Base-by-base conservation (phyloP, 2,329 filamentous ascomycete species). In the Ilyonectria sp. region DNA sequence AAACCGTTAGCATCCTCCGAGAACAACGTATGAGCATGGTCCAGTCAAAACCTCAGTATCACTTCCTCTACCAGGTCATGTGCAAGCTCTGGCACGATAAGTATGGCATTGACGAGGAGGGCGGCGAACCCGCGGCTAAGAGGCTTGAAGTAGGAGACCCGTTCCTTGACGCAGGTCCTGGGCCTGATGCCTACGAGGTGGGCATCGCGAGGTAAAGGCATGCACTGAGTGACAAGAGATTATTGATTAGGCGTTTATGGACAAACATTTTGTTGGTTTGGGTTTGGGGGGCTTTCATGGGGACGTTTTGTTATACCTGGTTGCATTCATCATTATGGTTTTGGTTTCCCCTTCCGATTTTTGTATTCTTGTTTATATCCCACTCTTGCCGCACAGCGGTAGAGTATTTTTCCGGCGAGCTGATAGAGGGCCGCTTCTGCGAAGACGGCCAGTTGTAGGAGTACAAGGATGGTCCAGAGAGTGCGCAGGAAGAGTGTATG, bases 11-110 rank as follows among this genome's bases (percentile, higher is more conserved):
- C 74, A 82, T 84, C 67, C 86, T 99, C 62, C 89, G 96, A 50
- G 90, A 95, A 79, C 96, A 99, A 84, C 89, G 96, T 19, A 93
- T 94, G 84, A 93, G 92, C 82, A 99, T 99, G 96, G 96, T 99
- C 6, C 96, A 98, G 82, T 92, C 93, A 52, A 93, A 95, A 74
- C 79, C 87, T 54, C 96, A 99, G 79, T 96, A 93, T 75, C 82
- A 89, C 43, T 98, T 98, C 79, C 89, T 99, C 64, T 98, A 99
- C 82, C 90, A 94, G 76, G 93, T 97, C 1, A 80, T 98, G 75
- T 88, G 90, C 58, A 92, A 94, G 78, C 84, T 90, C 60, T 95
- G 93, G 91, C 82, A 90, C 68, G 90, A 93, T 37, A 90, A 86
- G 75, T 90, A 92, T 75, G 84, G 84, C 33, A 26, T 71, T 17